Conservation (phyloP, 1,139 yeast species). For the Yamadazyma buinensis region DNA sequence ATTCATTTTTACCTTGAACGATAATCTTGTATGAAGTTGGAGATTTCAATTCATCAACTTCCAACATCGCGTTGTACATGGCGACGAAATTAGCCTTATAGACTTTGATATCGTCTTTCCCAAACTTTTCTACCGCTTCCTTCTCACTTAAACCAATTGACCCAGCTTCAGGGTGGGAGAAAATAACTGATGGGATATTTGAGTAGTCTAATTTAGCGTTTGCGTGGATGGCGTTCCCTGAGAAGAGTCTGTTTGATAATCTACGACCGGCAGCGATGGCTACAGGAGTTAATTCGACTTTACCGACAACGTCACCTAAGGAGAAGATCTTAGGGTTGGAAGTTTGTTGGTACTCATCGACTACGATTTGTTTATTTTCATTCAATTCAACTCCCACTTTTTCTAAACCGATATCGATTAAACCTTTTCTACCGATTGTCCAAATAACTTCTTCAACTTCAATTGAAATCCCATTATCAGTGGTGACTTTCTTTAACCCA, state of each 20-base stretch:
- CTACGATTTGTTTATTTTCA: constrained; percentile 56
- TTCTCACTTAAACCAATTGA: constrained; percentile 81
- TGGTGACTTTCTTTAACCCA: constrained; percentile 60
- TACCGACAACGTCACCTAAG: constrained; percentile 90
- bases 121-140: constrained; percentile 74
- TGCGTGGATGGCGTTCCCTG: constrained; percentile 67
- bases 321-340: constrained; percentile 70
- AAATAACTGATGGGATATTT: constrained; percentile 87
- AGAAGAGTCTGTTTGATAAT: constrained; percentile 81
- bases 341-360: constrained; percentile 86
- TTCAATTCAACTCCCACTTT: constrained; percentile 67
- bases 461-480: constrained; percentile 51
- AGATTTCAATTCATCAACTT: constrained; percentile 61
- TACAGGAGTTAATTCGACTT: constrained; percentile 92
- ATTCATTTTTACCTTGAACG: constrained; percentile 76
- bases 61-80: constrained; percentile 89
- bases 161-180: constrained; percentile 97
- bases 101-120: constrained; percentile 74
- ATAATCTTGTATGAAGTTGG: constrained; percentile 87
- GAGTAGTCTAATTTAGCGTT: constrained; percentile 73
- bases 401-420: constrained; percentile 71
- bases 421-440: constrained; percentile 90
- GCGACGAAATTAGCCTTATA: constrained; percentile 82
- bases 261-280: constrained; percentile 98
- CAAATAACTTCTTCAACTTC: constrained; percentile 82